Evolutionary conservation across 495 filamentous ascomycete genomes (phyloP).

Genomic region (Hamigera avellanea): DNA sequence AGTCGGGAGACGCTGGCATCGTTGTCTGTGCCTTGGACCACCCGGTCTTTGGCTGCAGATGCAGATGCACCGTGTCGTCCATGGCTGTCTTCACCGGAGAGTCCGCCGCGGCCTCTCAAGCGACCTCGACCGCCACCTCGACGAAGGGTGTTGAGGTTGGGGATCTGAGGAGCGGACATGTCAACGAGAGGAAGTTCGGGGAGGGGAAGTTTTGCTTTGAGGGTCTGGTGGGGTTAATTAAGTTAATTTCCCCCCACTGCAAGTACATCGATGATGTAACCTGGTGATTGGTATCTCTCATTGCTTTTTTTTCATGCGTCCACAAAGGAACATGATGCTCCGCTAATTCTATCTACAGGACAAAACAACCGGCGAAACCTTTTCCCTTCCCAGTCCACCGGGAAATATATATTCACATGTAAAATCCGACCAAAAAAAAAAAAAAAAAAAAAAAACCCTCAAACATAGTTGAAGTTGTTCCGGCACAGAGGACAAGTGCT

Average conservation of each 20-base stretch:
- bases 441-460: too few species aligned
- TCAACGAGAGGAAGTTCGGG: background rate
- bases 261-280: too few species aligned
- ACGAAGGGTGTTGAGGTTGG: constrained; percentile 62
- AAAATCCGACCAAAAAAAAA: too few species aligned
- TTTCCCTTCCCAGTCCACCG: too few species aligned
- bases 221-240: too few species aligned
- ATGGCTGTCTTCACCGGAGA: constrained; percentile 15
- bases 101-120: constrained; percentile 29
- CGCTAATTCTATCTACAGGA: too few species aligned
- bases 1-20: constrained; percentile 82
- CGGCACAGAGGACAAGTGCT: constrained; percentile 84
- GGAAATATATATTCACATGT: too few species aligned
- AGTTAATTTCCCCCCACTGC: too few species aligned
- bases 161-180: constrained; percentile 66
- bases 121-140: constrained; percentile 28
- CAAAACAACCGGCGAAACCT: too few species aligned
- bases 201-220: background rate
- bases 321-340: too few species aligned
- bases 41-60: constrained; percentile 39
- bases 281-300: too few species aligned
- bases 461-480: constrained; percentile 65
- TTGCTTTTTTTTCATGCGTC: too few species aligned
- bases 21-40: constrained; percentile 80
- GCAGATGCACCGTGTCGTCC: constrained; percentile 15